Evolutionary conservation across 495 filamentous ascomycete genomes (phyloP), one percentile per base, ranked within the genome.

Genomic region (Lasiosphaeria hispida): DNA sequence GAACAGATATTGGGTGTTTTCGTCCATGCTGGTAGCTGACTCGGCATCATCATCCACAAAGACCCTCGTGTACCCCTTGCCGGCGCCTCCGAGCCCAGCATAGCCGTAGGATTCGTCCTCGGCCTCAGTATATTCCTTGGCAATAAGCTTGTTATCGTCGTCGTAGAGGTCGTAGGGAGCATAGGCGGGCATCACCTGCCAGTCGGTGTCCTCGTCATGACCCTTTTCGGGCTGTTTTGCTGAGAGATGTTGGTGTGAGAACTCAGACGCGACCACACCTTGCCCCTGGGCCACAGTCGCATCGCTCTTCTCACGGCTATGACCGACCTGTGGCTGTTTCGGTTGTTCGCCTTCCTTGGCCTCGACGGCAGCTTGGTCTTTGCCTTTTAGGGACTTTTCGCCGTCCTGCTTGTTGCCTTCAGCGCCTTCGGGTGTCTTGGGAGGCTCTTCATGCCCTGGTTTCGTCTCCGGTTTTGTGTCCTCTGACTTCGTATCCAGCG

Each of bases 1-100:
- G 74, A 99, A 98, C 10, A 99, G 79, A 67, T 99, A 99, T 51
- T 88, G 85, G 2, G 95, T 97, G 67, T 97, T 93, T 49, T 99
- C 94, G 67, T 99, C 94, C 86, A 99, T 85, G 74, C 92, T 96
- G 10, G 91, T 97, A 43, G 87, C 87, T 39, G 92, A 96, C 69
- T 94, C 84, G 1, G 86, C 91, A 74, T 99, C 94, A 57, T 99
- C 94, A 65, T 98, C 94, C 34, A 96, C 77, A 61, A 95, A 84
- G 14, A 99, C 90, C 52, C 90, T 80, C 8, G 94, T 97, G 68
- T 99, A 99, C 1, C 94, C 94, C 69, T 90, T 96, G 15, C 91
- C 91, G 33, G 92, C 95, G 2, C 92, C 92, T 34, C 92, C 91
- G 0, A 94, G 75, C 23, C 83, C 85, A 10, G 74, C 81, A 66